These are phyloP conservation scores for Scheffersomyces segobiensis DNA, from an alignment of 1,139 yeast species.

Conservation along the genomic window DNA sequence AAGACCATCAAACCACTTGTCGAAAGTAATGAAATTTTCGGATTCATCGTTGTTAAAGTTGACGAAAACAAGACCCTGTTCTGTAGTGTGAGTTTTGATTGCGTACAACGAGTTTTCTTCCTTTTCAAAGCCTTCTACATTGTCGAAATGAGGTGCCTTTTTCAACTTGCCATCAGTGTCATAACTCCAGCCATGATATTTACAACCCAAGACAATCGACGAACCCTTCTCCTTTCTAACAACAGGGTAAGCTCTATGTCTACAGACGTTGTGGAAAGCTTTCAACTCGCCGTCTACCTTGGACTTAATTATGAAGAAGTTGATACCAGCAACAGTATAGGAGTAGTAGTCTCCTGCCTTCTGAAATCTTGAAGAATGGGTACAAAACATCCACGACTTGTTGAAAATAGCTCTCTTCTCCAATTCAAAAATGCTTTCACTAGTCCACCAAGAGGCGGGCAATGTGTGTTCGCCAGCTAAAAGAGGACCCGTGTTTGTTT, in stretches of 20 bases:
- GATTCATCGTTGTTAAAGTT: constrained; percentile 44
- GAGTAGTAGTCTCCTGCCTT: constrained; percentile 59
- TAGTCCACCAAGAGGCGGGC: constrained; percentile 69
- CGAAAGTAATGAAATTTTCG: constrained; percentile 43
- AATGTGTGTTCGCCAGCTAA: constrained; percentile 56
- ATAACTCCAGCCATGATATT: constrained; percentile 68
- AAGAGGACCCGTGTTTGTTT: constrained; percentile 20
- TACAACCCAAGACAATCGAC: constrained; percentile 56
- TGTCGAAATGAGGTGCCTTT: constrained; percentile 62
- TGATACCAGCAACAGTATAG: constrained; percentile 52
- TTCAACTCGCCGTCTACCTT: constrained; percentile 49
- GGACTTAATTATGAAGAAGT: constrained; percentile 56
- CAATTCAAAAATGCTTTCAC: constrained; percentile 55
- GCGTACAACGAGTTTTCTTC: constrained; percentile 56
- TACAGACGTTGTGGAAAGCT: constrained; percentile 65
- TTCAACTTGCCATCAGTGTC: constrained; percentile 56
- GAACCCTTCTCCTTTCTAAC: constrained; percentile 60
- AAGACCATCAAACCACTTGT: constrained; percentile 53
- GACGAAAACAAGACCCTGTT: constrained; percentile 57
- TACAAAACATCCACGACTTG: constrained; percentile 56
- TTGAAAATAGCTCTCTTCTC: constrained; percentile 59
- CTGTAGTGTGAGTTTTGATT: constrained; percentile 54
- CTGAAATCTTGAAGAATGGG: constrained; percentile 49
- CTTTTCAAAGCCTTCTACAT: constrained; percentile 57
- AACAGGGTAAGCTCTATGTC: constrained; percentile 65